Evolutionary conservation across 768 basidiomycete species (phyloP).

Genomic region (Mrakia gelida): DNA sequence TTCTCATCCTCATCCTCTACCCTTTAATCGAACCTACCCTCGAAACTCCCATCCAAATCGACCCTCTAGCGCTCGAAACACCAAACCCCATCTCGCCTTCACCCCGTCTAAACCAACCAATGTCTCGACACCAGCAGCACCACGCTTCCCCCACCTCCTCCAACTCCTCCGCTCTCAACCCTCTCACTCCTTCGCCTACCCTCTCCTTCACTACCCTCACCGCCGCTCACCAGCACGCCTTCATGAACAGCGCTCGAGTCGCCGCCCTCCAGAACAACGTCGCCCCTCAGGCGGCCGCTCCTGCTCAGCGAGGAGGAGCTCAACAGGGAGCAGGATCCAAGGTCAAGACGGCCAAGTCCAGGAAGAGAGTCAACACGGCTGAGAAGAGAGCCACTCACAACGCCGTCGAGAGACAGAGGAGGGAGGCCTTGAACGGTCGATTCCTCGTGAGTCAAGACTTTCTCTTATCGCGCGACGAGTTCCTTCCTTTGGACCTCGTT

Average conservation of each 20-base stretch:
- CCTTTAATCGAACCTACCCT: background rate
- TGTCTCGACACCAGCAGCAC: background rate
- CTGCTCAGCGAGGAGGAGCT: background rate
- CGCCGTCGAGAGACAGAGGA: conserved; percentile 86
- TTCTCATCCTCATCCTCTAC: background rate
- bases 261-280: background rate
- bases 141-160: conserved; percentile 2
- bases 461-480: background rate
- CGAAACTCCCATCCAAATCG: background rate
- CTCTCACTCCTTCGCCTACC: conserved; percentile 1
- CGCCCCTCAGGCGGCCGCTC: background rate
- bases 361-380: conserved; percentile 87
- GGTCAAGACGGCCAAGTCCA: conserved; percentile 54
- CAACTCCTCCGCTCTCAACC: background rate
- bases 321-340: conserved; percentile 20
- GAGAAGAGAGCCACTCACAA: conserved; percentile 96
- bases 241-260: conserved; percentile 3
- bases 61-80: conserved; percentile 10
- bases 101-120: background rate
- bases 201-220: background rate
- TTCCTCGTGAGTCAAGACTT: conserved; percentile 62
- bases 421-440: conserved; percentile 87
- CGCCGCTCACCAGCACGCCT: conserved; percentile 3
- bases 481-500: background rate
- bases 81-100: background rate